Percentiles rank a stretch among this genome's conserved stretches.
phyloP scores from a whole-genome alignment of 2,329 filamentous ascomycete species.

The Sporothrix brasiliensis region DNA sequence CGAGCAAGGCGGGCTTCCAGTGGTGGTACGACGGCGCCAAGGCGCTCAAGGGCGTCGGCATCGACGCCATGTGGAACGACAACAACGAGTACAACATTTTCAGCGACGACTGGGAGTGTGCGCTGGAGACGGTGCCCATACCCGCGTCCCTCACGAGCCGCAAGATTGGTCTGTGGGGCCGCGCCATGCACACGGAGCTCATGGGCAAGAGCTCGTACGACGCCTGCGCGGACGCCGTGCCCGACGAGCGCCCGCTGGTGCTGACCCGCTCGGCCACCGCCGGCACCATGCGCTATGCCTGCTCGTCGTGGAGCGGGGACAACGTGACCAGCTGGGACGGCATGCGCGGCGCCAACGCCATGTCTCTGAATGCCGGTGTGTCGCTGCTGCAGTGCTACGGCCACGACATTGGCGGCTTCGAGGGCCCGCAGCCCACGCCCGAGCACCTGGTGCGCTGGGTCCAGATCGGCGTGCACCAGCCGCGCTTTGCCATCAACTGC shows the following conservation, averaged over 20 bases:
- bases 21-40: slow-evolving; percentile 74
- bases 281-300: slow-evolving; percentile 69
- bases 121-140: slow-evolving; percentile 52
- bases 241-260: slow-evolving; percentile 65
- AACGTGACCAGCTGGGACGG: slow-evolving; percentile 74
- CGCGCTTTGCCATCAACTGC: slow-evolving; percentile 76
- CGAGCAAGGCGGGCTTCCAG: slow-evolving; percentile 64
- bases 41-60: slow-evolving; percentile 62
- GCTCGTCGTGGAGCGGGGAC: slow-evolving; percentile 74
- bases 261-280: slow-evolving; percentile 71
- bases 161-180: slow-evolving; percentile 69
- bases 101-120: slow-evolving; percentile 66
- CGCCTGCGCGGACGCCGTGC: slow-evolving; percentile 61
- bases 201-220: slow-evolving; percentile 73
- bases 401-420: slow-evolving; percentile 75
- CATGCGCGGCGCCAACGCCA: slow-evolving; percentile 71
- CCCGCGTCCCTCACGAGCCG: slow-evolving; percentile 40
- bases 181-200: slow-evolving; percentile 69
- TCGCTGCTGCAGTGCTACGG: slow-evolving; percentile 70
- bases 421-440: slow-evolving; percentile 70
- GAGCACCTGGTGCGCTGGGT: slow-evolving; percentile 74
- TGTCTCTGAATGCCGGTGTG: slow-evolving; percentile 69
- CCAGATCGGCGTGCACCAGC: slow-evolving; percentile 69
- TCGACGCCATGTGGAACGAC: slow-evolving; percentile 78
- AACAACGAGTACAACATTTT: slow-evolving; percentile 75